Evolutionary conservation across 106 monocot genomes (phyloP).

Genomic region (Dactylorhiza incarnata): DNA sequence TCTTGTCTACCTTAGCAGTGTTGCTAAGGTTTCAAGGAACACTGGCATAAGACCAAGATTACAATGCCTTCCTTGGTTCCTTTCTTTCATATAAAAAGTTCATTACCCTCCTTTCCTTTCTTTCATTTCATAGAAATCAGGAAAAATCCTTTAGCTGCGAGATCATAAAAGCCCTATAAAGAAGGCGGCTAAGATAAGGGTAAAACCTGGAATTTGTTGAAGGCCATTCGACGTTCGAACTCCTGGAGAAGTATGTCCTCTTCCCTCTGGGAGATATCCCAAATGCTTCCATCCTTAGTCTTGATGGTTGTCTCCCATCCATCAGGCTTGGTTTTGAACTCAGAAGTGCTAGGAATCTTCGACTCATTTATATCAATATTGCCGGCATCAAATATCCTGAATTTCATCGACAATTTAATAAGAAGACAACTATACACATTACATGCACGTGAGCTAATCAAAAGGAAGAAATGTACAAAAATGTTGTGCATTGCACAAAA

Average conservation of each 20-base stretch:
- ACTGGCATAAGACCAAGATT: no score
- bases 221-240: slow-evolving; percentile 91
- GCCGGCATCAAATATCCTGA: slow-evolving; percentile 79
- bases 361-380: slow-evolving; percentile 41
- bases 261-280: slow-evolving; percentile 90
- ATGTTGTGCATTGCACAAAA: not conserved
- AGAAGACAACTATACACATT: not conserved
- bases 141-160: not conserved
- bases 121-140: not conserved
- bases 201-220: slow-evolving; percentile 88
- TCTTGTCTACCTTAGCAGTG: no score
- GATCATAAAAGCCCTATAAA: not conserved
- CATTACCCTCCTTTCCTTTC: not conserved
- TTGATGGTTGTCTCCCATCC: slow-evolving; percentile 87
- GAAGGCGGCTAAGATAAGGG: not conserved
- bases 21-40: no score
- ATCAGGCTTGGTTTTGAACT: slow-evolving; percentile 76
- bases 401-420: slow-evolving; percentile 12
- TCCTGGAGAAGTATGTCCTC: slow-evolving; percentile 97
- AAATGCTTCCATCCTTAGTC: slow-evolving; percentile 62
- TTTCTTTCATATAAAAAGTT: not conserved
- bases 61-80: no score
- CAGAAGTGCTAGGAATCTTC: slow-evolving; percentile 46
- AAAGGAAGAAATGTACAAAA: not conserved
- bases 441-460: not conserved